Evolutionary conservation across 768 basidiomycete genomes (phyloP).

Genomic region (Serendipita indica): DNA sequence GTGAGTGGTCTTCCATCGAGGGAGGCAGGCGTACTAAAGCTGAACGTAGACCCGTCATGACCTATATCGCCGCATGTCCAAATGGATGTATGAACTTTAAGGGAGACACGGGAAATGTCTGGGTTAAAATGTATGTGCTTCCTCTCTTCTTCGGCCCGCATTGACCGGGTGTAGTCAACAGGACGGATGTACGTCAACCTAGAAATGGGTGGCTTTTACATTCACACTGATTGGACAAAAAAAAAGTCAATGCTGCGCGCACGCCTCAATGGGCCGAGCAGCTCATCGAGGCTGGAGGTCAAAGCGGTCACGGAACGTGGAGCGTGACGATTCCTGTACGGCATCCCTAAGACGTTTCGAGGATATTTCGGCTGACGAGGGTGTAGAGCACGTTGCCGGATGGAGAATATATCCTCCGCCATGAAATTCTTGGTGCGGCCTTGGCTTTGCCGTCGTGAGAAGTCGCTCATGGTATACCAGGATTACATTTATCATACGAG

Average conservation of each 20-base stretch:
- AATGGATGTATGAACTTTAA: conserved; percentile 13
- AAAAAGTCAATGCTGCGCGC: neutral
- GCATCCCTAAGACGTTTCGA: neutral
- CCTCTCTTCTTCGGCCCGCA: neutral
- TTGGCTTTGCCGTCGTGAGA: neutral
- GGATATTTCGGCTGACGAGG: neutral
- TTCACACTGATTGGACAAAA: neutral
- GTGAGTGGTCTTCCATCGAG: neutral
- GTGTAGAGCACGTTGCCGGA: conserved; percentile 1
- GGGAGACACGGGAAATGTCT: conserved; percentile 14
- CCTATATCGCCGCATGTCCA: conserved; percentile 13
- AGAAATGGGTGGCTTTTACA: neutral
- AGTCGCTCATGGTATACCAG: neutral
- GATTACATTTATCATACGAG: neutral
- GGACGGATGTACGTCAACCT: conserved; percentile 14
- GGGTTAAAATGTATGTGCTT: conserved; percentile 12
- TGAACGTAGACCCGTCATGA: conserved; percentile 1
- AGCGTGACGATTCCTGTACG: neutral
- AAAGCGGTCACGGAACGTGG: conserved; percentile 3
- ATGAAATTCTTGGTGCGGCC: conserved; percentile 1
- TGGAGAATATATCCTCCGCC: conserved; percentile 8
- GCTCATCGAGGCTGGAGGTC: neutral
- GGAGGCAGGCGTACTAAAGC: neutral
- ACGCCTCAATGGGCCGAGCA: conserved; percentile 12
- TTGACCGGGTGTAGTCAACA: conserved; percentile 6